A percentile compares a stretch with the other conserved stretches of the same genome.
phyloP scores from a whole-genome alignment of 345 rosid species.

The Crucihimalaya himalaica region DNA sequence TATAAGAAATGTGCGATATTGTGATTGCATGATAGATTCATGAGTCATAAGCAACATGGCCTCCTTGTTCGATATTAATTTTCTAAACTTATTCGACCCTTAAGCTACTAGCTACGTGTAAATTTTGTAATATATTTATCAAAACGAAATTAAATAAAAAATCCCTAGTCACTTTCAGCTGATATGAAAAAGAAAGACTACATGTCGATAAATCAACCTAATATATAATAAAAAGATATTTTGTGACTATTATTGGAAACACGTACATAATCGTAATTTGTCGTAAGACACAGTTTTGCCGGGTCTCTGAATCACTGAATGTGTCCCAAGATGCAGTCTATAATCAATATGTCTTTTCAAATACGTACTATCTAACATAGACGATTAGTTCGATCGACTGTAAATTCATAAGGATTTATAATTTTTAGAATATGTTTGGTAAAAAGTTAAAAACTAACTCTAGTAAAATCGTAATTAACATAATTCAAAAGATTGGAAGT shows the following conservation, averaged over 20 bases:
- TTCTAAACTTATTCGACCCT: constrained; percentile 22
- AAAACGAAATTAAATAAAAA: too few species aligned
- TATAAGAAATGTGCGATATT: background rate
- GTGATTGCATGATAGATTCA: constrained; percentile 20
- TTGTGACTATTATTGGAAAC: constrained; percentile 14
- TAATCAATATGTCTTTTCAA: constrained; percentile 29
- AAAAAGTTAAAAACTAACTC: background rate
- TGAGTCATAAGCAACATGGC: constrained; percentile 30
- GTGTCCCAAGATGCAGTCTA: constrained; percentile 26
- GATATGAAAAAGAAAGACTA: constrained; percentile 25
- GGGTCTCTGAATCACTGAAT: constrained; percentile 19
- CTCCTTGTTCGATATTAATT: constrained; percentile 18
- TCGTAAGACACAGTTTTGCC: constrained; percentile 24
- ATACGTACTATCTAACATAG: background rate
- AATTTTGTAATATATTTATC: background rate
- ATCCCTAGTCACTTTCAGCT: constrained; percentile 7
- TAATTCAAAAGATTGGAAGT: background rate
- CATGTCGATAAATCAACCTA: constrained; percentile 24
- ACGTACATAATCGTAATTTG: constrained; percentile 28
- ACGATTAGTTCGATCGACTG: constrained; percentile 7
- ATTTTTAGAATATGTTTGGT: background rate
- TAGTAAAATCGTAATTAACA: background rate
- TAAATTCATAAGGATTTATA: background rate
- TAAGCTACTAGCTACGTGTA: constrained; percentile 26
- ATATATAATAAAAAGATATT: background rate